Base-by-base conservation (phyloP, 176 grass and related monocot species). In the Chloris gayana region DNA sequence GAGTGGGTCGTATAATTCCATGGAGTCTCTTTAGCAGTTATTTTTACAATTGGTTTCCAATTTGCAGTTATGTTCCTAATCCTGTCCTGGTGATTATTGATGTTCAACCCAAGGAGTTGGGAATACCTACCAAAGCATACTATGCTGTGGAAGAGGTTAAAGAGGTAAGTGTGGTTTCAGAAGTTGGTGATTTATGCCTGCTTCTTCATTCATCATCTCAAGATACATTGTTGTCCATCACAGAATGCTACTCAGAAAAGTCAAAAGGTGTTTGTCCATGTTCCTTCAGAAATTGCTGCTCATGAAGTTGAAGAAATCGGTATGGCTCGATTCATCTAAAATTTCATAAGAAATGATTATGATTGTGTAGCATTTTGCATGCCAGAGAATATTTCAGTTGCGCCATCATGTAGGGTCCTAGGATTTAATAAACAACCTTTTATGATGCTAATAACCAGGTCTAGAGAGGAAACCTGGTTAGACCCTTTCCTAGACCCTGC, bases 171-270 rank as follows among this genome's bases (percentile, higher is more conserved):
- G 34, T 2, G 6, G 31, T 69, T 39, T 57, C 59, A 84, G 63
- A 81, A 56, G 5, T 44, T 85, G n/a, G 11, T 57, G 18, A 1
- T 56, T 75, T 61, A 64, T 62, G 41, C 24, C 72, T 75, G 19
- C 45, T 76, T 88, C 17, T 38, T 58, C 57, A 33, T 38, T 58
- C 57, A 33, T 25, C 15, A 24, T 67, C 15, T 50, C 86, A 83
- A 86, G 59, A 4, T 60, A 35, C 39, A 60, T 83, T 34, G 42
- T 65, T 76, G 9, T 59, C 51, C 33, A 72, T 87, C 17, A 69
- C 92, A 98, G 90, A 95, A 93, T 93, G 92, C 96, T 33, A 98
- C 96, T 62, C 96, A 98, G 68, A 95, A 98, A 91, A 95, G 88
- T 84, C 96, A 98, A 83, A 98, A 98, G 35, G 87, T 98, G 44